Conservation (phyloP, 805 yeast genomes). For the Candida schatavii region DNA sequence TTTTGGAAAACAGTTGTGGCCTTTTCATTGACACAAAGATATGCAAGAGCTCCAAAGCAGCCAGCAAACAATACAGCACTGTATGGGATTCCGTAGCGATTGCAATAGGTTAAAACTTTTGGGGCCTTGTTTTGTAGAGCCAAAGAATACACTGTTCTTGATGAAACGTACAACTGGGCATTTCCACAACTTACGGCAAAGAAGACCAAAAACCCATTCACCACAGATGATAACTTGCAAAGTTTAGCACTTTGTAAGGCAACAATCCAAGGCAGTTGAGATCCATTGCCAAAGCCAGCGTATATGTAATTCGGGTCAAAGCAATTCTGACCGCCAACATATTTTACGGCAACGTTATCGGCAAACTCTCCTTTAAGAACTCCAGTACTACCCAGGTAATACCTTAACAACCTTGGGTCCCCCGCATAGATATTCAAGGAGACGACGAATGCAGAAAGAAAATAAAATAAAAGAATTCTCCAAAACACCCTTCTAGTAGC, state of each 20-base stretch:
- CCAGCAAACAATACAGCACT: conserved; percentile 65
- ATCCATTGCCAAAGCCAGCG: conserved; percentile 38
- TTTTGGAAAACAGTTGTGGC: conserved; percentile 66
- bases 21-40: conserved; percentile 52
- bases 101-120: conserved; percentile 54
- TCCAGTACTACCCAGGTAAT: conserved; percentile 39
- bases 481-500: conserved; percentile 76
- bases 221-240: conserved; percentile 35
- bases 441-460: conserved; percentile 64
- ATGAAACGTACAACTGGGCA: conserved; percentile 42
- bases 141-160: conserved; percentile 41
- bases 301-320: conserved; percentile 16
- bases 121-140: conserved; percentile 60
- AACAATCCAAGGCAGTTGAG: conserved; percentile 46
- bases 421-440: conserved; percentile 75
- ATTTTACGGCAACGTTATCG: conserved; percentile 27
- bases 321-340: conserved; percentile 38
- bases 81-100: conserved; percentile 68
- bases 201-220: conserved; percentile 45
- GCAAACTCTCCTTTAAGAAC: conserved; percentile 18
- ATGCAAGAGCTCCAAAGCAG: conserved; percentile 58
- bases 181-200: conserved; percentile 46
- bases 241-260: conserved; percentile 40
- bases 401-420: conserved; percentile 67
- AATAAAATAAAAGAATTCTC: conserved; percentile 62